A percentile compares a stretch with the other conserved stretches of the same genome.
These are phyloP conservation scores for Dysphania ambrosioides DNA, from an alignment of 148 eudicot species.

Conservation along the genomic window DNA sequence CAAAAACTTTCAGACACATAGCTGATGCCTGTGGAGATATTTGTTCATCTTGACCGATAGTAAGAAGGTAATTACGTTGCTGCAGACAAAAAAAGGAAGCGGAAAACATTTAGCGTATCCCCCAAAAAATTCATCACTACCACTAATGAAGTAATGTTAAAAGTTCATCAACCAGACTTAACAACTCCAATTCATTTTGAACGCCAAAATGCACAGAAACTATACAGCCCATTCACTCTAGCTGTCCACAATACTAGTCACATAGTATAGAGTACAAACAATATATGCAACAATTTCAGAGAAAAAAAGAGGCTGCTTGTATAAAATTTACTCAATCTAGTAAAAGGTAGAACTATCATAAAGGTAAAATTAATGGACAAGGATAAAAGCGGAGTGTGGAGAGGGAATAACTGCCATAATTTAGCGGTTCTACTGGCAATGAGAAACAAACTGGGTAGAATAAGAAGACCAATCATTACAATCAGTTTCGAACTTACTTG, in stretches of 20 bases:
- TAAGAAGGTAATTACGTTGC: conserved; percentile 88
- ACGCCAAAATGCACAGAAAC: background rate
- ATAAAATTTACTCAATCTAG: background rate
- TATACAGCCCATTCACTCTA: background rate
- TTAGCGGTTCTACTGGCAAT: background rate
- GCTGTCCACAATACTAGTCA: background rate
- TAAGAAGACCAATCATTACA: background rate
- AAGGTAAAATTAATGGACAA: background rate
- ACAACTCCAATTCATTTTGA: background rate
- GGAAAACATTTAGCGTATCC: conserved; percentile 3
- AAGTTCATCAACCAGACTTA: background rate
- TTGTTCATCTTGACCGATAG: conserved; percentile 94
- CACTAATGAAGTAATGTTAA: background rate
- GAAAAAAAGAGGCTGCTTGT: background rate
- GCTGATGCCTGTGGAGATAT: conserved; percentile 61
- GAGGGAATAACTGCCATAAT: background rate
- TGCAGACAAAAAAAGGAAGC: conserved; percentile 32
- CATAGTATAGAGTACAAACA: background rate
- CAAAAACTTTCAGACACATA: conserved; percentile 83
- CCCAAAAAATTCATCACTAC: background rate
- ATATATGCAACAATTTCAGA: background rate
- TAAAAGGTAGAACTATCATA: too few species aligned
- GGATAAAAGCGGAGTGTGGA: background rate
- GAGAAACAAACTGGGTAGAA: background rate
- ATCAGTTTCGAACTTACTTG: too few species aligned